Percentiles rank a stretch among this genome's conserved stretches.
Conservation (phyloP, 1,284 basidiomycete species). For the Ustilago sp. region DNA sequence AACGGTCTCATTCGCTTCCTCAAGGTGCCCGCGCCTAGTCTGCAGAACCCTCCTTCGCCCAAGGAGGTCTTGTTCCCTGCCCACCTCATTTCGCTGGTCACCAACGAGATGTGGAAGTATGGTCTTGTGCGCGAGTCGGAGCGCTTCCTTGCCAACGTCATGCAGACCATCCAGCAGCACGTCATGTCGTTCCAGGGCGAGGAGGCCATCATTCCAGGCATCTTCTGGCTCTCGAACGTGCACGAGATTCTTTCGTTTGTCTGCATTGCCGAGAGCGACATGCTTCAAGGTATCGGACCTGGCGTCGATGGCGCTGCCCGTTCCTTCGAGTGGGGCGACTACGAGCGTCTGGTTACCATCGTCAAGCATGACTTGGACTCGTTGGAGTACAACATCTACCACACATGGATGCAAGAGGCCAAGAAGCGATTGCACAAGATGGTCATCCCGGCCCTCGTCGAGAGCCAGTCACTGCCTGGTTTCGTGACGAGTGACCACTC, state of each 20-base stretch:
- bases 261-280: constrained; percentile 97
- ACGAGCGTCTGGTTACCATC: constrained; percentile 93
- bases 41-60: constrained; percentile 89
- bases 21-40: constrained; percentile 90
- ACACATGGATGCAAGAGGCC: constrained; percentile 99
- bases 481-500: constrained; percentile 96
- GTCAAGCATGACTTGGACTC: constrained; percentile 99
- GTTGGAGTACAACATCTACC: constrained; percentile 99
- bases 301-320: constrained; percentile 87
- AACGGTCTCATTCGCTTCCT: constrained; percentile 89
- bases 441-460: constrained; percentile 97
- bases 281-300: constrained; percentile 96
- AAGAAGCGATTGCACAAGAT: constrained; percentile 97
- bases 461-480: constrained; percentile 96
- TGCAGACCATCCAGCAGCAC: constrained; percentile 97
- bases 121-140: constrained; percentile 97
- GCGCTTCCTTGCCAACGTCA: constrained; percentile 96
- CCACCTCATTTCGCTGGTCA: constrained; percentile 96
- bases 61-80: constrained; percentile 99
- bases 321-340: constrained; percentile 96
- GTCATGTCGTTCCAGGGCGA: constrained; percentile 95
- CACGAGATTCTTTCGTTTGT: constrained; percentile 99
- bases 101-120: constrained; percentile 99
- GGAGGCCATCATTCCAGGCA: constrained; percentile 93
- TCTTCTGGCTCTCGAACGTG: constrained; percentile 99